A percentile compares a stretch with the other conserved stretches of the same genome.
These are phyloP conservation scores for Mycosphaerella arachidis DNA, from an alignment of 2,329 filamentous ascomycete genomes.

Conservation along the genomic window DNA sequence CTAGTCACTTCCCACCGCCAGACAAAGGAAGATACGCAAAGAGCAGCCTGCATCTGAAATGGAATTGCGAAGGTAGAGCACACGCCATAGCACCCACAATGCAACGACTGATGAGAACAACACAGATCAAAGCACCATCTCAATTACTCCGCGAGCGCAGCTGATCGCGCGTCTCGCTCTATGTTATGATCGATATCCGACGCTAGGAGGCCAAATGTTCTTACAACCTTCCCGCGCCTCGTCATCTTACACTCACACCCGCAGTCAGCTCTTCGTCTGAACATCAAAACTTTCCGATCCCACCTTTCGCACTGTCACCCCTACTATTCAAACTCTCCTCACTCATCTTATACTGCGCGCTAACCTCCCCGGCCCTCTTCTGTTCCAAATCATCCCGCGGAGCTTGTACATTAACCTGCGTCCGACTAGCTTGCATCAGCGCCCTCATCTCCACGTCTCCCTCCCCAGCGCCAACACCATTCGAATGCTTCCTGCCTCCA, in stretches of 20 bases:
- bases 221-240: background rate
- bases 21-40: conserved; percentile 12
- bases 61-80: background rate
- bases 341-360: background rate
- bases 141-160: conserved; percentile 2
- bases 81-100: background rate
- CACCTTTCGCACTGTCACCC: background rate
- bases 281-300: background rate
- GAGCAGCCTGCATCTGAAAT: background rate
- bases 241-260: too few species aligned
- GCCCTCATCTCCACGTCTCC: conserved; percentile 6
- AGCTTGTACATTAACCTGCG: background rate
- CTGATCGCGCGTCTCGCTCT: background rate
- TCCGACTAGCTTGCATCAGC: conserved; percentile 1
- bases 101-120: background rate
- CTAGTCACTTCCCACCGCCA: too few species aligned
- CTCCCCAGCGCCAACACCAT: background rate
- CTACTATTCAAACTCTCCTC: background rate
- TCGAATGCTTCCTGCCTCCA: background rate
- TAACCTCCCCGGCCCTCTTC: background rate
- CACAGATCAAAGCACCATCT: background rate
- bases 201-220: background rate
- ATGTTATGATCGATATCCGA: conserved; percentile 1
- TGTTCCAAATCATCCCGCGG: background rate
- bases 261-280: too few species aligned